Evolutionary conservation across 78 protist species (phyloP), one percentile per base, ranked within the genome.

Genomic region (Chrysochromulina parva): DNA sequence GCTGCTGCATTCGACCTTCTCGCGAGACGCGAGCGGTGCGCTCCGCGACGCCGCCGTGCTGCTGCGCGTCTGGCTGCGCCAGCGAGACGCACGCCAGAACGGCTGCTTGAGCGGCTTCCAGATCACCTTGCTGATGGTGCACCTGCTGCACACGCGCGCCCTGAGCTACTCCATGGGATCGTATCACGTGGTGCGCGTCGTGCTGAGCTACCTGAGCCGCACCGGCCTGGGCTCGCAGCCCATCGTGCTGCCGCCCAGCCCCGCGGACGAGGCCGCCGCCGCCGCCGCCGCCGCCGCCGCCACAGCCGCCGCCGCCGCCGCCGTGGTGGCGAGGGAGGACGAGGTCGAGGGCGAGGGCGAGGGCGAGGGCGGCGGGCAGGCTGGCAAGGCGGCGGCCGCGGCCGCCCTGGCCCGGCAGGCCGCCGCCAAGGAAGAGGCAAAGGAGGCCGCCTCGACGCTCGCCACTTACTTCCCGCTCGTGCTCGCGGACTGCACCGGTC

Each of bases 1-100:
- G n/a, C 53, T 48, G n/a, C 19, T 74, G 57, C 82, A 74, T 55
- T 3, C 82, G 28, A 38, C 78, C 50, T 48, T 19, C 53, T 38
- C 55, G 50, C 28, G 6, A 1, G 76, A n/a, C 48, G 82, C 82
- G 28, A 48, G 26, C 19, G 82, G 82, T n/a, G 82, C 90, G 14
- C 82, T 88, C n/a, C 81, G 60, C 10, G 90, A 88, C 55, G 82
- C 90, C 24, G 22, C 48, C 48, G 52, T 88, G 28, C 53, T 88
- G 50, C 84, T 88, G 84, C 66, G 69, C 84, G 84, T 88, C 28
- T 88, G 90, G 90, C 85, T 88, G 10, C 28, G 90, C 52, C 62
- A 67, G 82, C 90, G 90, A 38, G 52, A 7, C 16, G 55, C 6
- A 3, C 5, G 48, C 55, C 71, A 28, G 58, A n/a, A 47, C 47